These are phyloP conservation scores for Hymenoscyphus albidus DNA, from an alignment of 2,329 filamentous ascomycete genomes.

Conservation along the genomic window DNA sequence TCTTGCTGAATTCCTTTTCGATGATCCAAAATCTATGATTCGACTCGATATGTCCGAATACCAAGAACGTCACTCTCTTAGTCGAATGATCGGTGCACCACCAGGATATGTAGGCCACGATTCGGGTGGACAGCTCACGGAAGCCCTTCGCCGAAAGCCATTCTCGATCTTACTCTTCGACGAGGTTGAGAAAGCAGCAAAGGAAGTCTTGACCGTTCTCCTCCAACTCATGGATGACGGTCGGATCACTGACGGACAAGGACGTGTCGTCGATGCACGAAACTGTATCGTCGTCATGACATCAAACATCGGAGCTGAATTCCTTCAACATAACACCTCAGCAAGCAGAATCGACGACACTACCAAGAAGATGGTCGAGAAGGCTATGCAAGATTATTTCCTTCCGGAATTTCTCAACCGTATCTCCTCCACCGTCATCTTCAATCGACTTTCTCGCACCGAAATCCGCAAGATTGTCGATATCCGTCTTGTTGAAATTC, in stretches of 20 bases:
- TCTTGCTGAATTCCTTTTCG: conserved; percentile 95
- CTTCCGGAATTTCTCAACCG: conserved; percentile 97
- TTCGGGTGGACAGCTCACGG: conserved; percentile 90
- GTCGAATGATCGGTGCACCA: conserved; percentile 95
- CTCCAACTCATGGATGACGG: conserved; percentile 99
- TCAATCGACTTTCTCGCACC: conserved; percentile 85
- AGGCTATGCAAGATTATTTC: conserved; percentile 89
- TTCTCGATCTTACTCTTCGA: conserved; percentile 98
- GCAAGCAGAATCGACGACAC: conserved; percentile 79
- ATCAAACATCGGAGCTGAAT: conserved; percentile 93
- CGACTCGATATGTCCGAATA: conserved; percentile 99
- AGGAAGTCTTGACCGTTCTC: conserved; percentile 93
- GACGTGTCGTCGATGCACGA: conserved; percentile 86
- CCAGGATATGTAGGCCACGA: conserved; percentile 97
- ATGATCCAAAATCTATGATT: conserved; percentile 96
- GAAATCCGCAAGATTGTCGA: conserved; percentile 98
- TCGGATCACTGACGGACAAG: conserved; percentile 96
- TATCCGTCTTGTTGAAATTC: conserved; percentile 80
- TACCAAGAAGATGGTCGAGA: conserved; percentile 87
- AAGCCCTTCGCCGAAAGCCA: conserved; percentile 86
- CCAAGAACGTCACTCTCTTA: conserved; percentile 92
- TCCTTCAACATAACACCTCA: conserved; percentile 72
- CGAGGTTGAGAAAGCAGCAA: conserved; percentile 97
- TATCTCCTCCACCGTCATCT: conserved; percentile 94
- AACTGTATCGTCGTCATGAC: conserved; percentile 99